phyloP scores from a whole-genome alignment of 306 rosid genomes.

The Trifolium pratense region DNA sequence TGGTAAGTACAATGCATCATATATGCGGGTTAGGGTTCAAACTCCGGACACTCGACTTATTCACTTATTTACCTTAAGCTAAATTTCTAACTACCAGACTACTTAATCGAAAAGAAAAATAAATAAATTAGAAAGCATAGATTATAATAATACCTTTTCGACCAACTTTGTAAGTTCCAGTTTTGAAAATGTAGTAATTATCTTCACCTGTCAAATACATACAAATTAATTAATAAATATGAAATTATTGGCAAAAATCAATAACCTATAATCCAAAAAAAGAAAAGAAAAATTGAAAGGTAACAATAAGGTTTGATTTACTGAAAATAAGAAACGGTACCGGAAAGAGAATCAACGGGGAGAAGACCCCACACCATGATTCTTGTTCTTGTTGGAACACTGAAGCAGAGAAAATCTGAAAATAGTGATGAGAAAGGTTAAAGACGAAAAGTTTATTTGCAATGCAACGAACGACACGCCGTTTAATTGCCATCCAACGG shows the following conservation, averaged over 20 bases:
- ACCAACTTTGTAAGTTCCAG: constrained; percentile 81
- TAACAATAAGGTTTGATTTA: background rate
- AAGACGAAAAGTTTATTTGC: too few relatives aligned
- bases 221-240: background rate
- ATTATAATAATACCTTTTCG: constrained; percentile 71
- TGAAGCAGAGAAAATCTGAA: too few relatives aligned
- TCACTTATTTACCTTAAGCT: too few relatives aligned
- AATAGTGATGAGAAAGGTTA: background rate
- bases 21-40: too few relatives aligned
- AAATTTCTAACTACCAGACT: too few relatives aligned
- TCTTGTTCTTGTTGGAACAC: constrained; percentile 6
- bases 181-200: constrained; percentile 70
- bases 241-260: background rate
- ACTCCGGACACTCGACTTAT: too few relatives aligned
- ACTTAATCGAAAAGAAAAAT: too few relatives aligned
- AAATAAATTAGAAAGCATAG: background rate
- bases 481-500: too few relatives aligned
- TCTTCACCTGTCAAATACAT: constrained; percentile 66
- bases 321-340: constrained; percentile 38
- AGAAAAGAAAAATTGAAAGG: constrained; percentile 21
- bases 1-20: too few relatives aligned
- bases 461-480: too few relatives aligned
- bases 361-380: constrained; percentile 90
- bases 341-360: constrained; percentile 74
- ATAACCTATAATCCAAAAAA: background rate